Percentiles rank a stretch among this genome's conserved stretches.
Evolutionary conservation across 148 eudicot species (phyloP).

Genomic region (Rhododendron kiyosumense): DNA sequence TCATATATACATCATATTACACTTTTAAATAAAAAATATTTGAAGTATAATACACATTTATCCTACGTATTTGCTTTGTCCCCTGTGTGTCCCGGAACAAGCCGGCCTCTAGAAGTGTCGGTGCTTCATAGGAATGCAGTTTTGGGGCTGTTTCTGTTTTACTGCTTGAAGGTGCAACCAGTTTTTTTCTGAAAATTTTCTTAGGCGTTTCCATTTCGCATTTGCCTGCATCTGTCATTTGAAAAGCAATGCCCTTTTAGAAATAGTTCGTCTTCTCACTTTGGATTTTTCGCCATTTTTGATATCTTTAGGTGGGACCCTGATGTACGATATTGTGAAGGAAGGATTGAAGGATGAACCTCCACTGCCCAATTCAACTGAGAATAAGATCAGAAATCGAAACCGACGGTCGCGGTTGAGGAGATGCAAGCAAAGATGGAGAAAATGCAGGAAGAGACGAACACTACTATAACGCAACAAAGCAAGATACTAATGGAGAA

Average conservation of each 20-base stretch:
- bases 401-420: slow-evolving; percentile 14
- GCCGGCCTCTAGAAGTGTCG: too few species aligned
- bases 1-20: too few species aligned
- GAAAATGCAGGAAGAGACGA: slow-evolving; percentile 26
- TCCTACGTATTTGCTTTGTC: too few species aligned
- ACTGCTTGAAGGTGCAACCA: not conserved
- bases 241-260: not conserved
- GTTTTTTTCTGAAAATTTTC: not conserved
- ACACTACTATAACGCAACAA: slow-evolving; percentile 13
- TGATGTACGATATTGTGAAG: slow-evolving; percentile 27
- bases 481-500: slow-evolving; percentile 4
- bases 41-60: too few species aligned
- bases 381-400: slow-evolving; percentile 15
- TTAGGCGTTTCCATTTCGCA: not conserved
- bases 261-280: not conserved
- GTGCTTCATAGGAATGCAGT: not conserved
- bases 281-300: not conserved
- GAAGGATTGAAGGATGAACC: slow-evolving; percentile 27
- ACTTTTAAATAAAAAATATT: too few species aligned
- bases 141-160: not conserved
- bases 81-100: too few species aligned
- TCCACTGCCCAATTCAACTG: not conserved
- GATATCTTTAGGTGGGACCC: slow-evolving; percentile 24
- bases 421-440: slow-evolving; percentile 36
- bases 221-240: not conserved